Evolutionary conservation across 192 early-diverging fungal species (phyloP).

Genomic region (Coemansia sp.): DNA sequence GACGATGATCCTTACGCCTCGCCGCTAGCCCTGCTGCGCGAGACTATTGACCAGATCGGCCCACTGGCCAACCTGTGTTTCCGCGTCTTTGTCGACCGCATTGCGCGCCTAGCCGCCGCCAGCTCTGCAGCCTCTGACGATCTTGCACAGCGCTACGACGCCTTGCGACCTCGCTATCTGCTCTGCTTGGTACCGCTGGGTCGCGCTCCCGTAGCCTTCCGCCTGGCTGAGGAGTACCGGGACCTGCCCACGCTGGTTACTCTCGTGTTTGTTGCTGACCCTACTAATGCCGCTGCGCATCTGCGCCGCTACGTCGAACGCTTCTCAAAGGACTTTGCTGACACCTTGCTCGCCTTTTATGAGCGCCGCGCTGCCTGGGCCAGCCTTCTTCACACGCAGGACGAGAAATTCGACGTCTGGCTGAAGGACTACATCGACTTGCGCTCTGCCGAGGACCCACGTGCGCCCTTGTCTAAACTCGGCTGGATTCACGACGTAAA

Average conservation of each 20-base stretch:
- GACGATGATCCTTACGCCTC: constrained; percentile 29
- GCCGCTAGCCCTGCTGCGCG: constrained; percentile 34
- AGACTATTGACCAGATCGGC: constrained; percentile 37
- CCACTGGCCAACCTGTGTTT: constrained; percentile 42
- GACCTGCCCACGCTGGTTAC: constrained; percentile 34
- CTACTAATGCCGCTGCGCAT: constrained; percentile 22
- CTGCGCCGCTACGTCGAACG: constrained; percentile 27
- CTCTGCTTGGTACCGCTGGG: constrained; percentile 41
- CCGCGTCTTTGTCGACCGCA: constrained; percentile 38
- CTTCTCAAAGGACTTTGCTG: constrained; percentile 38
- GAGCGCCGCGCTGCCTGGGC: constrained; percentile 49
- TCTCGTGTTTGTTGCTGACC: constrained; percentile 33
- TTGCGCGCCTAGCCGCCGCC: constrained; percentile 9
- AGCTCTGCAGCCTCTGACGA: neutral
- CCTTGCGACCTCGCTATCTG: constrained; percentile 29
- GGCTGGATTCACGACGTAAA: constrained; percentile 50
- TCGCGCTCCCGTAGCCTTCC: constrained; percentile 35
- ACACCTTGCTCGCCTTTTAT: constrained; percentile 43
- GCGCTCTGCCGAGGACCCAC: constrained; percentile 1
- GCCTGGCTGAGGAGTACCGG: constrained; percentile 48
- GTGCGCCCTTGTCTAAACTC: constrained; percentile 17
- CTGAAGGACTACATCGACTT: constrained; percentile 35
- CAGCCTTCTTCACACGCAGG: constrained; percentile 31
- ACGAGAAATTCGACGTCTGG: constrained; percentile 15
- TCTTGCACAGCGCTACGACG: constrained; percentile 26